These are phyloP conservation scores for Exophiala calicioides DNA, from an alignment of 2,329 filamentous ascomycete species.

Conservation along the genomic window DNA sequence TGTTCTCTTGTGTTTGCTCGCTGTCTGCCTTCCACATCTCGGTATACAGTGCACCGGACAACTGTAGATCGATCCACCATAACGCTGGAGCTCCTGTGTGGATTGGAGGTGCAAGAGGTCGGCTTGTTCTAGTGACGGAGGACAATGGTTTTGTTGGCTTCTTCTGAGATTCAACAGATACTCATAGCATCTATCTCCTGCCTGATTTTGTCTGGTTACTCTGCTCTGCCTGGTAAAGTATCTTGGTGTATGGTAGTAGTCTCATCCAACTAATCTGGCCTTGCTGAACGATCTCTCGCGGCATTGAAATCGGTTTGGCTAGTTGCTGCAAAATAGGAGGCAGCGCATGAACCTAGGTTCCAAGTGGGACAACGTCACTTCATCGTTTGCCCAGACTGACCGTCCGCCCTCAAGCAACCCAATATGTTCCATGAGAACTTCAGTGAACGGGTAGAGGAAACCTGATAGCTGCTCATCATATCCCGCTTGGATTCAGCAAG, in stretches of 20 bases:
- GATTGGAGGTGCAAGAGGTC: conserved; percentile 6
- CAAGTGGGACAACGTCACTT: conserved; percentile 7
- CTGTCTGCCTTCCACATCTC: neutral
- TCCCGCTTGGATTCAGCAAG: too few species aligned
- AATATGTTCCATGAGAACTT: neutral
- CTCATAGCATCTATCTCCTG: conserved; percentile 32
- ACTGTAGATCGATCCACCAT: neutral
- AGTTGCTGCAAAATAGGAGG: conserved; percentile 17
- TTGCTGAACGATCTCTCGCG: conserved; percentile 16
- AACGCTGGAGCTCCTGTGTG: neutral
- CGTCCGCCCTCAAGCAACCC: neutral
- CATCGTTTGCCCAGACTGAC: conserved; percentile 13
- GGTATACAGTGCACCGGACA: too few species aligned
- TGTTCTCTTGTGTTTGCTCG: neutral
- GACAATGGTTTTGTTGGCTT: conserved; percentile 22
- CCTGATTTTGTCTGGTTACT: conserved; percentile 27
- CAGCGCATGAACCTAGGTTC: conserved; percentile 12
- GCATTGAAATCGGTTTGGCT: conserved; percentile 19
- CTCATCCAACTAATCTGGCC: conserved; percentile 35
- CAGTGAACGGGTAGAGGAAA: too few species aligned
- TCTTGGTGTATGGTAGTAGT: conserved; percentile 65
- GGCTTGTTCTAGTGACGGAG: conserved; percentile 20
- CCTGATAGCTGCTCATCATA: too few species aligned
- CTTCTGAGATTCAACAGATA: conserved; percentile 29
- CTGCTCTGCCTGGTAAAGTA: conserved; percentile 63